Evolutionary conservation across 345 rosid species (phyloP).

Genomic region (Cardamine chenopodiifolia): DNA sequence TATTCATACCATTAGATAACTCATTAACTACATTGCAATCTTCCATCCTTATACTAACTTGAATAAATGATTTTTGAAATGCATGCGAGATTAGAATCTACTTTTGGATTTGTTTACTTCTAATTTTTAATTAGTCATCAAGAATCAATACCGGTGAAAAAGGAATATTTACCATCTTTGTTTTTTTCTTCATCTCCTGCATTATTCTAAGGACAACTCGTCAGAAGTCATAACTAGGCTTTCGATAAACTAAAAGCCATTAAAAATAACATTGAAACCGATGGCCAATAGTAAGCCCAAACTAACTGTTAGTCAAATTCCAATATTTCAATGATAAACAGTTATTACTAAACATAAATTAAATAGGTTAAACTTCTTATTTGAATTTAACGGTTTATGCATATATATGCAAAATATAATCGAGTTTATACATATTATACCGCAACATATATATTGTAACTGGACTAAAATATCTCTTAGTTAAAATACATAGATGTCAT

Average conservation of each 20-base stretch:
- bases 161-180: no score
- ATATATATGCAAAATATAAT: no score
- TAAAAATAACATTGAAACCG: neutral
- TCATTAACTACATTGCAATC: neutral
- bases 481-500: no score
- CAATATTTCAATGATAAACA: neutral
- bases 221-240: conserved; percentile 4
- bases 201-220: no score
- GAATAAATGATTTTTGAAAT: conserved; percentile 5
- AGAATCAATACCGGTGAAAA: no score
- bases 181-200: no score
- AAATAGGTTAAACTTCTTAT: neutral
- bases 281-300: neutral
- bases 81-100: conserved; percentile 29
- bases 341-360: neutral
- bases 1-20: no score
- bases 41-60: neutral
- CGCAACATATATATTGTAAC: no score
- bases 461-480: no score
- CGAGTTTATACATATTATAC: neutral
- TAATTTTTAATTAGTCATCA: no score
- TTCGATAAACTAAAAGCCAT: neutral
- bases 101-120: no score
- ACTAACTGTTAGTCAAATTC: neutral
- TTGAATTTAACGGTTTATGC: neutral